Base-by-base conservation (phyloP, 75 land plant species). In the Azolla pinnata region DNA sequence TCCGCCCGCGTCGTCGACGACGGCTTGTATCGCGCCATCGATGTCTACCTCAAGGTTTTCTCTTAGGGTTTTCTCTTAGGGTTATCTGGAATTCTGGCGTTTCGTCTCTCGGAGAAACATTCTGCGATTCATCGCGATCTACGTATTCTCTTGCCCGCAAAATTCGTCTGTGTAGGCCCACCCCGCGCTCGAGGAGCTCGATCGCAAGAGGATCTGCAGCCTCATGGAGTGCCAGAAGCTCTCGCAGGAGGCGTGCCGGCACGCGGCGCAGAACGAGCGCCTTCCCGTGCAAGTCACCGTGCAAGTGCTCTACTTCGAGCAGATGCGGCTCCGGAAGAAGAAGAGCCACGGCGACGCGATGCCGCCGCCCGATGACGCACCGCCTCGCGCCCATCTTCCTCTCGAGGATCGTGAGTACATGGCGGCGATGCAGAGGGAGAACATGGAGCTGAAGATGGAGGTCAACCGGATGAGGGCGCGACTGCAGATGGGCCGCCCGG, bases 231-330 rank as follows among this genome's bases (percentile, higher is more conserved):
- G 83, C 24, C 77, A 83, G 44, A 85, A 81, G 46, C 79, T 93
- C 2, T 85, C 98, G 0, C 84, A 88, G 67, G 96, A 88, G 62
- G 98, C 98, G 1, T 75, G 98, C 28, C 70, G 80, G 7, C 98
- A 93, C 34, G 96, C 98, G 4, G 78, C 98, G 8, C 96, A 93
- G 70, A 93, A 93, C 74, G 92, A 93, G 72, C 72, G 98, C 9
- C 72, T 93, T 2, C 98, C 98, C 0, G 85, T 93, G 25, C 87
- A 93, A 31, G 64, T 81, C 23, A 79, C 83, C 1, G 79, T 93
- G 20, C 95, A 85, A 29, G 90, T 92, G 0, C 74, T 93, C 33
- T 93, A 89, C 81, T 81, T 85, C 61, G 98, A 93, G 51, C 87
- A 88, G 67, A 74, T 93, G 42, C 76, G 83, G 64, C 61, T 85